Evolutionary conservation across 2,329 filamentous ascomycete species (phyloP), one percentile per base, ranked within the genome.

Genomic region (Cladosporium oxysporum): DNA sequence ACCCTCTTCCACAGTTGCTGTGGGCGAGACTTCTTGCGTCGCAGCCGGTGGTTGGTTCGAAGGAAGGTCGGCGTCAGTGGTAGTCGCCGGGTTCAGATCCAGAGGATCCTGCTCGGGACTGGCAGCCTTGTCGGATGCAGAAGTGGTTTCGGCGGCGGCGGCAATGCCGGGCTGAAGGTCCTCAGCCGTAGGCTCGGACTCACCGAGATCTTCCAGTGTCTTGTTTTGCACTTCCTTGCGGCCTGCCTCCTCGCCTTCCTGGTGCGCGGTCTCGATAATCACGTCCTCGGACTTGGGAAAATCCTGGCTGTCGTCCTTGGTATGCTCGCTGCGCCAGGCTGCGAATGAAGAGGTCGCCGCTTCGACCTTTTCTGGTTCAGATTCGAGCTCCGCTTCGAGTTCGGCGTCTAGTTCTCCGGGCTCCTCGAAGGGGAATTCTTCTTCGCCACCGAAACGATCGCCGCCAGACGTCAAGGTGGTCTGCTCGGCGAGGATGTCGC

Each of bases 361-460:
- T 31, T 64, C 12, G 18, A 41, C 6, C 14, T 58, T 26, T 47
- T 29, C 57, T 14, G 50, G 37, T n/a, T 65, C 63, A 12, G 64
- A 44, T 8, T 65, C 62, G 8, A 44, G 35, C 23, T 65, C 62
- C 2, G 50, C 61, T 55, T 72, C 67, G 16, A 37, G 44, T 23
- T 66, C 68, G 31, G 61, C 49, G 31, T 65, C 63, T 12, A 65
- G 23, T 31, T 65, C 28, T 21, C 49, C 70, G 1, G 69, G 70
- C 55, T 72, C 72, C 37, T 69, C 69, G 23, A 74, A 59, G 10
- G 49, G 66, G 4, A 72, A 28, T 12, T 74, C 73, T 52, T 68
- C 68, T 49, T 74, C 73, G n/a, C 74, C 73, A 33, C 67, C 62
- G 49, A 76, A 75, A 26, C 67, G 69, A 33, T 75, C 73, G 8